Base-by-base conservation (phyloP, 2,329 filamentous ascomycete genomes). In the Leptographium lundbergii region DNA sequence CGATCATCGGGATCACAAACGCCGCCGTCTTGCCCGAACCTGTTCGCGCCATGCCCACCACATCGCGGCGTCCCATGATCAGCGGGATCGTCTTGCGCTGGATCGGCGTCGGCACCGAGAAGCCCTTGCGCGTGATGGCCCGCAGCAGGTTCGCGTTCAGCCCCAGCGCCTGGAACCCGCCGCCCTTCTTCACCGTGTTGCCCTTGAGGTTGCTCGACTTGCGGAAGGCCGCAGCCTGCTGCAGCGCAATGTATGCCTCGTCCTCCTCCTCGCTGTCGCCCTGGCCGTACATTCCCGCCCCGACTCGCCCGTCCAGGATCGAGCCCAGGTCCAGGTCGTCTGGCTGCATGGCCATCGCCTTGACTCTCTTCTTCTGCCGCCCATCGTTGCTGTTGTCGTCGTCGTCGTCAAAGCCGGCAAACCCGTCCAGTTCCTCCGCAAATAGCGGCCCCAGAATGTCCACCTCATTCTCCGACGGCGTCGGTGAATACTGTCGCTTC, bases 1-100 rank as follows among this genome's bases (percentile, higher is more conserved):
- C 90, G 62, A 99, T 91, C 92, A 99, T 96, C 51, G 94, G 94
- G 64, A 99, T 95, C 29, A 97, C 91, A 71, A 99, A 99, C 25
- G 94, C 94, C 1, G 91, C 94, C 1, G 95, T 99, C 77, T 99
- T 99, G 75, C 94, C 94, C 24, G 91, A 97, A 70, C 94, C 94
- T n/a, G 95, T 99, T 65, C 95, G 81, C 9, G 94, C 94, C 94
- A 99, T 99, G 65, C 91, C 95, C 27, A 99, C 92, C n/a, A 97
- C 89, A 79, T 99, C 94, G 73, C 91, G 89, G 58, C 87, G 83
- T 62, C 95, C 88, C 66, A 97, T 78, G 59, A 99, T 84, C 59
- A 97, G 77, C 4, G 94, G 95, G 54, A 99, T 96, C 2, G 94
- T 89, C 73, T 97, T 97, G 65, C 94, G 84, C 75, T 99, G 94